Percentiles rank a stretch among this genome's conserved stretches.
These are phyloP conservation scores for Lactuca saligna DNA, from an alignment of 129 eudicot genomes.

Conservation along the genomic window DNA sequence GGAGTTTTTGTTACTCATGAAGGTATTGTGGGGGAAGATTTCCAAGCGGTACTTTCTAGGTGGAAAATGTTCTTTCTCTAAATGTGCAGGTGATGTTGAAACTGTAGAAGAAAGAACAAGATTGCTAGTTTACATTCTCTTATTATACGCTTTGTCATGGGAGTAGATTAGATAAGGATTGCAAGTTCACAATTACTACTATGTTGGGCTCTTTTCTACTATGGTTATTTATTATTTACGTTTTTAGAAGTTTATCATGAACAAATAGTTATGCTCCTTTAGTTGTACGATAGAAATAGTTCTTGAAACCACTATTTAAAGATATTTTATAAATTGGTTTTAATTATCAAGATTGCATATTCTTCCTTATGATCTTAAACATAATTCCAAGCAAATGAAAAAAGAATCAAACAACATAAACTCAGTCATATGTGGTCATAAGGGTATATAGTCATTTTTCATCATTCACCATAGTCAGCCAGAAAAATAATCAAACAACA, in stretches of 20 bases:
- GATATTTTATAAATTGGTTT: slow-evolving; percentile 1
- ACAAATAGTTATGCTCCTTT: slow-evolving; percentile 6
- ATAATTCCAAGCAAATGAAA: neutral
- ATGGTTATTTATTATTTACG: slow-evolving; percentile 27
- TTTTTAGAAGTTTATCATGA: slow-evolving; percentile 23
- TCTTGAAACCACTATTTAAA: slow-evolving; percentile 16
- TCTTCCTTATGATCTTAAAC: neutral
- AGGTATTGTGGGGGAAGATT: slow-evolving; percentile 57
- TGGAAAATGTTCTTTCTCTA: slow-evolving; percentile 61
- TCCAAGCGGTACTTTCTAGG: slow-evolving; percentile 44
- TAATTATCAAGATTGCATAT: neutral
- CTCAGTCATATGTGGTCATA: too few relatives aligned
- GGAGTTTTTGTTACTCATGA: neutral
- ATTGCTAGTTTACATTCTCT: slow-evolving; percentile 20
- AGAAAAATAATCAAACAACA: too few relatives aligned
- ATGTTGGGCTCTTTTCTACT: slow-evolving; percentile 28
- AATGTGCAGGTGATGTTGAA: slow-evolving; percentile 38
- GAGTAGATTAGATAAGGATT: slow-evolving; percentile 17
- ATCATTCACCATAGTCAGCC: too few relatives aligned
- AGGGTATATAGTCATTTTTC: too few relatives aligned
- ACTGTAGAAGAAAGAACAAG: slow-evolving; percentile 11
- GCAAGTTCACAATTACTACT: slow-evolving; percentile 26
- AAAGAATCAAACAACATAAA: too few relatives aligned
- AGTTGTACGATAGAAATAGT: slow-evolving; percentile 18
- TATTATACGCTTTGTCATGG: slow-evolving; percentile 1